Percentiles rank a stretch among this genome's conserved stretches.
phyloP scores from a whole-genome alignment of 192 early-diverging fungal species.

The Jimgerdemannia lactiflua region DNA sequence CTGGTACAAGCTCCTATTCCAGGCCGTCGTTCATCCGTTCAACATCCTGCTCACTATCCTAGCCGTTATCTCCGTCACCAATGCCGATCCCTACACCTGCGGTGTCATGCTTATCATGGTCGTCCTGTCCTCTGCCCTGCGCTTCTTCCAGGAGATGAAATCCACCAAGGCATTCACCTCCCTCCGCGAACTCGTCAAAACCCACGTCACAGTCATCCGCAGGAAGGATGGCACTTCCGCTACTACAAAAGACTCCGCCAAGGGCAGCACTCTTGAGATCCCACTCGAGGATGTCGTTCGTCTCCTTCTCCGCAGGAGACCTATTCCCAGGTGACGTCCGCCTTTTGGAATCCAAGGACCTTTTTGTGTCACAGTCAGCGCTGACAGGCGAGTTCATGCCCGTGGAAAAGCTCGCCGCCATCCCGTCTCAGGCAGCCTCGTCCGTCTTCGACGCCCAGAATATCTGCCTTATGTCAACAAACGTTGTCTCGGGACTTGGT shows the following conservation, averaged over 20 bases:
- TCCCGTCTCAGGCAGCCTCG: slow-evolving; percentile 17
- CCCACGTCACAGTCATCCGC: slow-evolving; percentile 31
- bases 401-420: slow-evolving; percentile 35
- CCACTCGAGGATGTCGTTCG: slow-evolving; percentile 36
- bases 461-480: slow-evolving; percentile 45
- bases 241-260: neutral
- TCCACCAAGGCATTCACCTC: slow-evolving; percentile 23
- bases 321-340: slow-evolving; percentile 38
- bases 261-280: slow-evolving; percentile 28
- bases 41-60: slow-evolving; percentile 33
- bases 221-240: neutral
- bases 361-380: slow-evolving; percentile 30
- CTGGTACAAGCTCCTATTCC: slow-evolving; percentile 33
- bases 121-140: slow-evolving; percentile 25
- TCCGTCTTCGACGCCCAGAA: slow-evolving; percentile 6
- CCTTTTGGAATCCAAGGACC: slow-evolving; percentile 39
- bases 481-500: slow-evolving; percentile 45
- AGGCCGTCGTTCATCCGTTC: slow-evolving; percentile 42
- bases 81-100: slow-evolving; percentile 16
- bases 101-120: slow-evolving; percentile 39
- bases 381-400: slow-evolving; percentile 40
- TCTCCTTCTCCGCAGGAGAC: slow-evolving; percentile 40
- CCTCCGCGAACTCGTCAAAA: slow-evolving; percentile 32
- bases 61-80: slow-evolving; percentile 24
- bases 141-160: slow-evolving; percentile 43